Percentiles rank a stretch among this genome's conserved stretches.
Conservation (phyloP, 805 yeast species). For the Metschnikowia dekortorum region DNA sequence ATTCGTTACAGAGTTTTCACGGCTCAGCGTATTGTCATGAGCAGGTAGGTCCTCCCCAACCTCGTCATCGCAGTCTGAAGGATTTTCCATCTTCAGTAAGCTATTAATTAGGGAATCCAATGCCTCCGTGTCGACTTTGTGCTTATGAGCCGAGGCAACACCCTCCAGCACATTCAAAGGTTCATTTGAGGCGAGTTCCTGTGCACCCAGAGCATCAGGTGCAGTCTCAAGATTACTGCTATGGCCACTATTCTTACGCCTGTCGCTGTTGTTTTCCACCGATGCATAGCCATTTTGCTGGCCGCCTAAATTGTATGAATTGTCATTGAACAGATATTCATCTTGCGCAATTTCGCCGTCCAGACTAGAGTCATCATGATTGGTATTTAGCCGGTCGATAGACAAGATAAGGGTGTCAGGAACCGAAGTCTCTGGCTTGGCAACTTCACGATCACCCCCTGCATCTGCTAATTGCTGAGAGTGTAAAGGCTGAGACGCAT, state of each 20-base stretch:
- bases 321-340: not conserved
- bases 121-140: conserved; percentile 23
- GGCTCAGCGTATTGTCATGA: not conserved
- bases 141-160: not conserved
- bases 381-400: conserved; percentile 11
- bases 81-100: conserved; percentile 22
- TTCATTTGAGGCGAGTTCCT: not conserved
- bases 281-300: conserved; percentile 5
- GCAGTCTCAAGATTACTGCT: conserved; percentile 16
- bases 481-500: not conserved
- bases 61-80: not conserved
- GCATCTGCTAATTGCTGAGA: not conserved
- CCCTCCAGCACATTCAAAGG: not conserved
- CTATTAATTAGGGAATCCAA: conserved; percentile 38
- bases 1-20: not conserved
- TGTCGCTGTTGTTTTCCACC: conserved; percentile 18
- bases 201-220: not conserved
- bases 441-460: not conserved
- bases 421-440: not conserved
- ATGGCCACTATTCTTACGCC: conserved; percentile 25
- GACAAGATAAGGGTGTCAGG: conserved; percentile 14
- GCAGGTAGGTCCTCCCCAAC: not conserved
- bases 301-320: conserved; percentile 5
- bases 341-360: conserved; percentile 2
- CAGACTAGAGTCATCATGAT: conserved; percentile 10